Evolutionary conservation across 805 yeast genomes (phyloP).

Genomic region (Metschnikowia anglica): DNA sequence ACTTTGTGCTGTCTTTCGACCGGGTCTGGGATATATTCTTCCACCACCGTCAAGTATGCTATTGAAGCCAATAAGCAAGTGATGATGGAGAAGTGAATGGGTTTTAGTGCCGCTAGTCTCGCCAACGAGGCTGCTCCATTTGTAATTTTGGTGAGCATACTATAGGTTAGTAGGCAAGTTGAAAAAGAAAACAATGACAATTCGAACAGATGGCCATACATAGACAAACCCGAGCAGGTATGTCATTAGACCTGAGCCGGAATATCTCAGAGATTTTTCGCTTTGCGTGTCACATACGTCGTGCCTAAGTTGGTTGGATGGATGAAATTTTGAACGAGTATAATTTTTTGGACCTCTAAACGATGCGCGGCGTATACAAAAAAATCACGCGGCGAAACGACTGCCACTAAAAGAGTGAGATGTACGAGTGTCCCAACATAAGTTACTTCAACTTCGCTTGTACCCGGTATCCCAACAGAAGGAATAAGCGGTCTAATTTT

Average conservation of each 20-base stretch:
- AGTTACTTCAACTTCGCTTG: no score
- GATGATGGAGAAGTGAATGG: constrained; percentile 79
- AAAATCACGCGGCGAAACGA: constrained; percentile 13
- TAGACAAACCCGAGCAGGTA: background rate
- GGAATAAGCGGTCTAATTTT: no score
- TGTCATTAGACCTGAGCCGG: no score
- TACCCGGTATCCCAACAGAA: no score
- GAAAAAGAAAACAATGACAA: background rate
- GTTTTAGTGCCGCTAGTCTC: constrained; percentile 67
- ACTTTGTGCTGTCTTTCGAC: constrained; percentile 34
- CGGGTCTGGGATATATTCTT: constrained; percentile 54
- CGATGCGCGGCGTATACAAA: constrained; percentile 17
- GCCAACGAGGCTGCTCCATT: constrained; percentile 45
- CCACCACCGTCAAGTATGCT: constrained; percentile 74
- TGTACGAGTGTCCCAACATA: constrained; percentile 4
- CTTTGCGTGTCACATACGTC: constrained; percentile 11
- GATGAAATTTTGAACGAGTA: constrained; percentile 1
- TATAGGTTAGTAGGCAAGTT: constrained; percentile 1
- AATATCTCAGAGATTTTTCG: no score
- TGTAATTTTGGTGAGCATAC: constrained; percentile 34
- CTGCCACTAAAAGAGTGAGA: constrained; percentile 4
- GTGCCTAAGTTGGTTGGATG: constrained; percentile 8
- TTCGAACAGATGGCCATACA: background rate
- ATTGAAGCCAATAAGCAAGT: constrained; percentile 74
- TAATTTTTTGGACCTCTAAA: constrained; percentile 8